Evolutionary conservation across 2,329 filamentous ascomycete genomes (phyloP), one percentile per base, ranked within the genome.

Genomic region (Ceratocystis destructans): DNA sequence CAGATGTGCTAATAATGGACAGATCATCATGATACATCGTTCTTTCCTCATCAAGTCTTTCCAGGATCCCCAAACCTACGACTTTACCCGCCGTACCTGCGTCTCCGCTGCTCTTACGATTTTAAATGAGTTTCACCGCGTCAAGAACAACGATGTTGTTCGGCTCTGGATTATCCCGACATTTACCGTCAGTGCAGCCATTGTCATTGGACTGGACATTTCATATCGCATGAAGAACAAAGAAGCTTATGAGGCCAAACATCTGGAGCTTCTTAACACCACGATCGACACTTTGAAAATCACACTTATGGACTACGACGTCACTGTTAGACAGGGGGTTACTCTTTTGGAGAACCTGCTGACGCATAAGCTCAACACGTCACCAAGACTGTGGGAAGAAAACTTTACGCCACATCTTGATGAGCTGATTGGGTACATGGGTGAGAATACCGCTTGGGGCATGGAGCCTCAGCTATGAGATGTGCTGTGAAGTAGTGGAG

Each of bases 91-190:
- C 7, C 45, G 57, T 5, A 68, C 66, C 31, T 68, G 66, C 33
- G 66, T 68, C 33, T 62, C 59, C 17, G 57, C 66, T 5, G 63
- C 66, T 12, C 63, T 68, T 22, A 65, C 63, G 1, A 68, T 68
- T 17, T 50, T 68, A 17, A 59, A 65, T 25, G 63, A 68, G 20
- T 68, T 68, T 48, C 66, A 57, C 17, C 63, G 64, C n/a, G 53
- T 68, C 25, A 68, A 68, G 22, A 45, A 62, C 46, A 59, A 62
- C 10, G 55, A 65, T 50, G 63, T 68, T 17, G 66, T 65, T 1
- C 66, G 64, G n/a, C 66, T 68, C 1, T 68, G 66, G 66, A 68
- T 65, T 20, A 68, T 68, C n/a, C 66, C 66, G 1, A 68, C 66
- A 10, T 68, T 68, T 31, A 68, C 66, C 33, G 66, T 68, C 17